Evolutionary conservation across 2,329 filamentous ascomycete species (phyloP).

Genomic region (Parasarocladium wereldwijsianum): DNA sequence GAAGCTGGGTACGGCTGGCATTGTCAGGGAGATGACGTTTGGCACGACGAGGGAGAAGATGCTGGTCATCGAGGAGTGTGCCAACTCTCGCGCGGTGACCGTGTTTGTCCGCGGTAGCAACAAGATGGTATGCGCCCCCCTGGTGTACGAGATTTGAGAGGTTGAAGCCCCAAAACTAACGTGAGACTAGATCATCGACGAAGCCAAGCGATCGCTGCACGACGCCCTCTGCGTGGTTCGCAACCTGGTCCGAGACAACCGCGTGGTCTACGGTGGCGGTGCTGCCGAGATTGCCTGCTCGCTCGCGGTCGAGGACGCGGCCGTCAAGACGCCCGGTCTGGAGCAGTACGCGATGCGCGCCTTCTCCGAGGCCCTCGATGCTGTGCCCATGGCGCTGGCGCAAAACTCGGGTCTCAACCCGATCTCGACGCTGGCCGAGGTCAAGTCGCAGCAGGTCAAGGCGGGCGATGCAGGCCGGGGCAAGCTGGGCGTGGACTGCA

Average conservation of each 20-base stretch:
- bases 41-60: conserved; percentile 98
- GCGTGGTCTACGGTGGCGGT: conserved; percentile 93
- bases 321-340: conserved; percentile 86
- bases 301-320: conserved; percentile 86
- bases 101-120: conserved; percentile 95
- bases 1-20: conserved; percentile 80
- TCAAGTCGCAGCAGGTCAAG: conserved; percentile 96
- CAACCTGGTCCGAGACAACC: conserved; percentile 90
- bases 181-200: conserved; percentile 75
- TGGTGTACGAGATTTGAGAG: not conserved
- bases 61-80: conserved; percentile 98
- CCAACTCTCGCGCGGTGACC: conserved; percentile 92
- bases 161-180: conserved; percentile 8
- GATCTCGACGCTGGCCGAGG: conserved; percentile 83
- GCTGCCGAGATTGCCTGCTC: conserved; percentile 96
- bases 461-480: conserved; percentile 33
- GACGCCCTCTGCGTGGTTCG: conserved; percentile 95
- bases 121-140: conserved; percentile 69
- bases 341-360: conserved; percentile 99
- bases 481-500: conserved; percentile 89
- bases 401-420: conserved; percentile 95
- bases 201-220: conserved; percentile 93
- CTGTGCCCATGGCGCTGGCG: conserved; percentile 86
- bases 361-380: conserved; percentile 87
- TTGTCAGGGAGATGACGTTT: conserved; percentile 91